A percentile compares a stretch with the other conserved stretches of the same genome.
Evolutionary conservation across 257 asterid genomes (phyloP).

Genomic region (Marsdenia floribunda): DNA sequence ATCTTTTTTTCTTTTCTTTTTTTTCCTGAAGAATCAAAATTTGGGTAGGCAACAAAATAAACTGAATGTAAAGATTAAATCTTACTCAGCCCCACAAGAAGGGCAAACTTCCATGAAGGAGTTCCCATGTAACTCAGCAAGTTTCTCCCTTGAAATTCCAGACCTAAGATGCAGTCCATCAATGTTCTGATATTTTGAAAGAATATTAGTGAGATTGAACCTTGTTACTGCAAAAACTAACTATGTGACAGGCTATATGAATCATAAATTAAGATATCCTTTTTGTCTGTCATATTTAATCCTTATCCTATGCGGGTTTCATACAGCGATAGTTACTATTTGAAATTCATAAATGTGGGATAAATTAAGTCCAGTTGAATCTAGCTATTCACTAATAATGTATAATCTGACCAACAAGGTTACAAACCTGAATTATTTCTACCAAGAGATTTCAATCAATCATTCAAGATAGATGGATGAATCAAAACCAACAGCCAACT

Average conservation of each 20-base stretch:
- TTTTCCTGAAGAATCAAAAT: not conserved
- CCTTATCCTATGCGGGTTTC: not conserved
- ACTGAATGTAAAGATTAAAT: slow-evolving; percentile 5
- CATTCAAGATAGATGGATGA: not conserved
- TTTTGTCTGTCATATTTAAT: not conserved
- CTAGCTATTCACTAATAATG: not conserved
- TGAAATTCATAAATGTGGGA: not conserved
- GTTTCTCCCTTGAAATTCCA: slow-evolving; percentile 85
- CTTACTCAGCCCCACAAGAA: slow-evolving; percentile 88
- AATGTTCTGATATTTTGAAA: slow-evolving; percentile 58
- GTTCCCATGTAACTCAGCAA: slow-evolving; percentile 87
- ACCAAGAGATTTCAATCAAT: not conserved
- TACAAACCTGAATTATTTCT: not conserved
- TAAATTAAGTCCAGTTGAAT: not conserved
- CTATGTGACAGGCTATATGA: not conserved
- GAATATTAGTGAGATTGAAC: not conserved
- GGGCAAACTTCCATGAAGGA: slow-evolving; percentile 86
- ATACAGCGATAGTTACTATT: not conserved
- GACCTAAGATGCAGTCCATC: slow-evolving; percentile 97
- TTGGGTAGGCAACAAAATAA: not conserved
- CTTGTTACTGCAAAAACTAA: not conserved
- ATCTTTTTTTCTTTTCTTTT: too few species aligned
- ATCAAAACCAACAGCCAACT: not conserved
- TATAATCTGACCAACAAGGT: not conserved
- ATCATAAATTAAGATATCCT: slow-evolving; percentile 1